These are phyloP conservation scores for Polyplosphaeria fusca DNA, from an alignment of 495 filamentous ascomycete species.

Conservation along the genomic window DNA sequence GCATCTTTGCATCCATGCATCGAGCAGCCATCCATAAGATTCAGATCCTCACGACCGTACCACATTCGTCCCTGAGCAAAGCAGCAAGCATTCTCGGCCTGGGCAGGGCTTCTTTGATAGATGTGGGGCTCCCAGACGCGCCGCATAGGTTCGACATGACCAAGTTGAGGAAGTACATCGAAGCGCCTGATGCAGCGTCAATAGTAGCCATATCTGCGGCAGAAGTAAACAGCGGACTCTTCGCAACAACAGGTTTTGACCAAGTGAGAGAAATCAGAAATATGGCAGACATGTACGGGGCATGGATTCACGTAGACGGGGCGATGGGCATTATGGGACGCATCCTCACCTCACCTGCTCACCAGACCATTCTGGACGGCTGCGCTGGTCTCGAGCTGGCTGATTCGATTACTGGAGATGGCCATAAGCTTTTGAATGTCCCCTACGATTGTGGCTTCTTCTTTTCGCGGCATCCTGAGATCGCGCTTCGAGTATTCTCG, in stretches of 20 bases:
- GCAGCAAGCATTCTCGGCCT: constrained; percentile 78
- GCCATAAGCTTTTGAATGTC: constrained; percentile 90
- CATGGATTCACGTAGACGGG: constrained; percentile 90
- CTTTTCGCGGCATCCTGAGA: constrained; percentile 60
- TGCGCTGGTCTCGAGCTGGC: constrained; percentile 72
- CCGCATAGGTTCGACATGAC: constrained; percentile 68
- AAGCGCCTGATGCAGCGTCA: constrained; percentile 52
- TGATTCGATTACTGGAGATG: constrained; percentile 83
- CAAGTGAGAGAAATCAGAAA: constrained; percentile 63
- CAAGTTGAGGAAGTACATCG: constrained; percentile 53
- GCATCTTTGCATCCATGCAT: constrained; percentile 64
- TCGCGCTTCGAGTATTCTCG: constrained; percentile 63
- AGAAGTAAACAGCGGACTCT: constrained; percentile 88
- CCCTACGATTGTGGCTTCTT: constrained; percentile 95
- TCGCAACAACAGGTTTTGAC: constrained; percentile 58
- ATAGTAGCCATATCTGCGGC: constrained; percentile 78
- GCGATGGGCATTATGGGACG: constrained; percentile 86
- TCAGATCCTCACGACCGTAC: constrained; percentile 73
- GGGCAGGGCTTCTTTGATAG: constrained; percentile 64
- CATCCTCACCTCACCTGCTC: constrained; percentile 53
- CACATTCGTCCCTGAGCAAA: constrained; percentile 79
- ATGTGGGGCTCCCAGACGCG: constrained; percentile 52
- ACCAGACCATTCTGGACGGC: constrained; percentile 51
- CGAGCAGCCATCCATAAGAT: constrained; percentile 61
- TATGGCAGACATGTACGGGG: constrained; percentile 69